phyloP scores from a whole-genome alignment of 2,329 filamentous ascomycete genomes.

The Aspergillus cejpii region DNA sequence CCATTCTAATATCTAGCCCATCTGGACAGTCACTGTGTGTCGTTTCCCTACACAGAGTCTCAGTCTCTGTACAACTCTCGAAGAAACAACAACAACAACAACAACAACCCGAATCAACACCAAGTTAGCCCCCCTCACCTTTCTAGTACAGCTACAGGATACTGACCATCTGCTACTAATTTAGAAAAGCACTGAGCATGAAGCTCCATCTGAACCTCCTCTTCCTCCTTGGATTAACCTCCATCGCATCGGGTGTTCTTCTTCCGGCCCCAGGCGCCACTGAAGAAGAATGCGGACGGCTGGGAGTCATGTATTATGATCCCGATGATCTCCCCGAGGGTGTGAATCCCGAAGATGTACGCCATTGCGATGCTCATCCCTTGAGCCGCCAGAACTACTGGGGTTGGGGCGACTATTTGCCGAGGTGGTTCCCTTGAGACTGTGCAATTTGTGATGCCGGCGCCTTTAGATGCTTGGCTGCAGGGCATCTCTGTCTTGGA shows the following conservation, averaged over 20 bases:
- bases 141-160: not conserved
- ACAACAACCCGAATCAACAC: no score
- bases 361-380: constrained; percentile 3
- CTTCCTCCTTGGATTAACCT: not conserved
- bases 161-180: not conserved
- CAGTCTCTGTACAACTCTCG: not conserved
- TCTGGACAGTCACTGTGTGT: not conserved
- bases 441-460: no score
- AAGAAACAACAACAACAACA: no score
- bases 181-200: not conserved
- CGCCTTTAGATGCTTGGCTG: no score
- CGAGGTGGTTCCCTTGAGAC: not conserved
- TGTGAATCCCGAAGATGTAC: constrained; percentile 1
- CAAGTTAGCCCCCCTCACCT: not conserved
- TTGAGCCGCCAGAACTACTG: not conserved
- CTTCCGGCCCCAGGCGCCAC: not conserved
- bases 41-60: not conserved
- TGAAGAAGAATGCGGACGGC: constrained; percentile 1
- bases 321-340: constrained; percentile 4
- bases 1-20: not conserved
- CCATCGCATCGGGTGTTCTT: not conserved
- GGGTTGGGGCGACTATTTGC: not conserved
- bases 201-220: not conserved
- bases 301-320: constrained; percentile 4
- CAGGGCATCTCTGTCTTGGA: no score